These are phyloP conservation scores for Cyberlindnera sargentensis DNA, from an alignment of 805 yeast species.

Conservation along the genomic window DNA sequence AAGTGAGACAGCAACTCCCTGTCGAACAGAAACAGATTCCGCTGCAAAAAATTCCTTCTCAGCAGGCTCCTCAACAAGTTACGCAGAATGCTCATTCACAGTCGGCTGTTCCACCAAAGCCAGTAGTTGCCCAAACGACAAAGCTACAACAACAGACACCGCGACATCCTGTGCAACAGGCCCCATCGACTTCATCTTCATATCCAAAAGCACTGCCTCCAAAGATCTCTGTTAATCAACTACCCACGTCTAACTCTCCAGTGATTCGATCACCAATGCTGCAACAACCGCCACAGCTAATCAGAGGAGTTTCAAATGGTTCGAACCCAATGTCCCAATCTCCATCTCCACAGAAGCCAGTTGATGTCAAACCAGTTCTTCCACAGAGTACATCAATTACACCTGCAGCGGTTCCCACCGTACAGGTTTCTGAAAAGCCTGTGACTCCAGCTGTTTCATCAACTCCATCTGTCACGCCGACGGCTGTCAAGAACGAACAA, in stretches of 20 bases:
- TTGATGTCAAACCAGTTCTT: neutral
- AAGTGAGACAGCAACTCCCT: too few species aligned
- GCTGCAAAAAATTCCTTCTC: neutral
- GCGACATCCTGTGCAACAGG: too few species aligned
- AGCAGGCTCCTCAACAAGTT: conserved; percentile 1
- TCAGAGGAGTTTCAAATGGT: neutral
- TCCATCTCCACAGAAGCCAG: too few species aligned
- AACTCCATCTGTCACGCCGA: neutral
- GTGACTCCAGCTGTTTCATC: neutral
- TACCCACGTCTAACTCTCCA: too few species aligned
- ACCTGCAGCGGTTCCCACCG: too few species aligned
- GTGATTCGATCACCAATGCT: neutral
- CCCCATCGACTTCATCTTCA: too few species aligned
- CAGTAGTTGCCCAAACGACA: too few species aligned
- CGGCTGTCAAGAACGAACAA: neutral
- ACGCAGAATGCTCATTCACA: neutral
- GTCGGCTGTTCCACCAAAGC: neutral
- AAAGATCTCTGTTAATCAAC: too few species aligned
- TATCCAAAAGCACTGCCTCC: too few species aligned
- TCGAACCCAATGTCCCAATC: neutral
- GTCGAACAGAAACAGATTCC: too few species aligned
- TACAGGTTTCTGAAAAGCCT: too few species aligned
- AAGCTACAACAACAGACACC: too few species aligned
- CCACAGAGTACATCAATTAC: neutral
- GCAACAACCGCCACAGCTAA: conserved; percentile 6